phyloP scores from a whole-genome alignment of 2,329 filamentous ascomycete genomes.

The Claviceps monticola region DNA sequence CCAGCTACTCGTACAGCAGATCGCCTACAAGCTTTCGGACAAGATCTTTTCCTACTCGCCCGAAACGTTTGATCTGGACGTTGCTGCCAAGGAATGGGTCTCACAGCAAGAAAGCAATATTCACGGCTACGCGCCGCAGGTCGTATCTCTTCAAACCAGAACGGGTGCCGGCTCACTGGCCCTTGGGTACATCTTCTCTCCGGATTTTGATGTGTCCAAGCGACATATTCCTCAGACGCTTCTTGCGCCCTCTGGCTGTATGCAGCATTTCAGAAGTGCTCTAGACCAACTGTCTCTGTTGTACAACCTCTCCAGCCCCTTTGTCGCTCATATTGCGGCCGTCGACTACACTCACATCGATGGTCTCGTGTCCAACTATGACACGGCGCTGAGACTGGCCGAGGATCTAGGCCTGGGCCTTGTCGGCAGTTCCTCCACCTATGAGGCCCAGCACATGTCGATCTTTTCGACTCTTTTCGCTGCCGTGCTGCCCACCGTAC shows the following conservation, averaged over 20 bases:
- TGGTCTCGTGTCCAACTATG: constrained; percentile 79
- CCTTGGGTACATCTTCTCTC: constrained; percentile 93
- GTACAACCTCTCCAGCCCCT: constrained; percentile 82
- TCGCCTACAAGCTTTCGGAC: constrained; percentile 88
- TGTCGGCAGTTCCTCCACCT: constrained; percentile 70
- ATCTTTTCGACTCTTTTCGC: constrained; percentile 75
- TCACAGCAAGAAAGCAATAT: constrained; percentile 58
- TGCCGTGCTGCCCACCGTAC: constrained; percentile 65
- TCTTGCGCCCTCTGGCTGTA: constrained; percentile 69
- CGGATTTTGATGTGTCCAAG: constrained; percentile 87
- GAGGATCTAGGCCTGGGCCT: constrained; percentile 85
- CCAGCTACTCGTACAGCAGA: constrained; percentile 88
- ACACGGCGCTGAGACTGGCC: constrained; percentile 60
- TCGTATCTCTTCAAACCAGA: constrained; percentile 74
- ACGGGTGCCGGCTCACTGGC: constrained; percentile 82
- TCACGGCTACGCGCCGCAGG: constrained; percentile 63
- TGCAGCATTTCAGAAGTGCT: constrained; percentile 66
- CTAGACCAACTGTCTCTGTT: constrained; percentile 86
- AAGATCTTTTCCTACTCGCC: constrained; percentile 97
- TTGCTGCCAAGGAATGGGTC: constrained; percentile 69
- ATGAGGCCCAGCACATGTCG: constrained; percentile 91
- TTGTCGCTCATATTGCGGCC: constrained; percentile 84
- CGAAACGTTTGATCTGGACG: constrained; percentile 81
- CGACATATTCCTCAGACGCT: constrained; percentile 84
- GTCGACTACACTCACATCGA: constrained; percentile 62